Evolutionary conservation across 352 stramenopile species (phyloP), one percentile per base, ranked within the genome.

Genomic region (Thalassiosira livingstoniorum): DNA sequence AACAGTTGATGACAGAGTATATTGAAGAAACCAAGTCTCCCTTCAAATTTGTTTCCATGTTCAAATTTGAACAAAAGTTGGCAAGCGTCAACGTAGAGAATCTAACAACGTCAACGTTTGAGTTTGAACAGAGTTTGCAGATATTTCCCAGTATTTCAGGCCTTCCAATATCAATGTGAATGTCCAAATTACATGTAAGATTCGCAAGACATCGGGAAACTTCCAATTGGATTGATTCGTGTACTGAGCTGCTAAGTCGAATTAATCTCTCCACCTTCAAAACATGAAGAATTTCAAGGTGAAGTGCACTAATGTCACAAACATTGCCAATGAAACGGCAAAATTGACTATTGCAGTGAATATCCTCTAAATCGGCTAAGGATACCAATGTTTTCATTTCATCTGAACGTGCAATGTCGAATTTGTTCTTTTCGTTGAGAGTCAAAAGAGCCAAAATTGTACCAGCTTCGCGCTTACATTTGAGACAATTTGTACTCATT

Each of bases 371-470:
- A 25, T 96, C 78, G 88, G 97, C 95, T 21, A 99, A 88, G 25
- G 83, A 92, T 32, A 98, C 93, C 37, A 98, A 80, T 2, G 94
- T 92, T 43, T 83, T 51, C 35, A 90, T 86, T 61, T 87, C 79
- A 60, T 82, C 68, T 2, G 95, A 97, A 23, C 82, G 82, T 0
- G 96, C 94, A 68, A 99, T 96, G 31, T 94, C 92, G 4, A 98
- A 86, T 87, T 99, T 99, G 87, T 98, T 98, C 15, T 95, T 91
- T 84, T 99, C 96, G 34, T 97, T 95, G 11, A 99, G 90, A 35
- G 94, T 96, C 7, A 98, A 86, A 25, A 97, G 97, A 82, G 96
- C 97, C 1, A 97, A 42, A 4, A 96, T 96, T 75, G 97, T 95
- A 0, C 95, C 95, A 5, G 96, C 91, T 84, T 98, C 96, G 15